Conservation (phyloP, 1,139 yeast genomes). For the Yamadazyma jaroonii region DNA sequence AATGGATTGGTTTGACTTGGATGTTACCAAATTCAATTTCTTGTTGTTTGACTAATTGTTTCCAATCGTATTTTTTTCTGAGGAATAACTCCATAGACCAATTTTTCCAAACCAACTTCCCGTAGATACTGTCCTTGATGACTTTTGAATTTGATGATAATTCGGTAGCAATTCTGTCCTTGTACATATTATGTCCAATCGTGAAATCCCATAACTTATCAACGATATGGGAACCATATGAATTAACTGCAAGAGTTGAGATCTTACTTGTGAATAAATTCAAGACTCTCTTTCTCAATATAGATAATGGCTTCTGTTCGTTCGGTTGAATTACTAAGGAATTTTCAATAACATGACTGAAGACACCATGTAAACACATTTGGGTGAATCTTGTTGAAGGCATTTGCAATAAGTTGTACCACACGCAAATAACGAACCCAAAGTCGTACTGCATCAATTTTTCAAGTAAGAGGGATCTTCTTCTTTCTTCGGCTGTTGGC, state of each 20-base stretch:
- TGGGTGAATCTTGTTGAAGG: conserved; percentile 58
- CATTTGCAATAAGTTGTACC: conserved; percentile 59
- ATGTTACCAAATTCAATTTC: conserved; percentile 46
- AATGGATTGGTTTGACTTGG: conserved; percentile 37
- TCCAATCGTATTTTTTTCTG: conserved; percentile 84
- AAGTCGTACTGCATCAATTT: conserved; percentile 66
- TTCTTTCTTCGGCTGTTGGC: conserved; percentile 90
- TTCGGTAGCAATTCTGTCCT: conserved; percentile 80
- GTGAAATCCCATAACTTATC: conserved; percentile 85
- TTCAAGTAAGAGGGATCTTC: conserved; percentile 72
- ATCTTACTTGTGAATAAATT: conserved; percentile 57
- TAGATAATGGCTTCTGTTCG: conserved; percentile 50
- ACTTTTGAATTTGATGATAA: conserved; percentile 58
- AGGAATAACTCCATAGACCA: conserved; percentile 81
- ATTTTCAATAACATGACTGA: conserved; percentile 78
- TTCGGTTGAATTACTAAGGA: conserved; percentile 39
- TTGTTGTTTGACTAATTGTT: conserved; percentile 64
- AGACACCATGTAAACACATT: conserved; percentile 85
- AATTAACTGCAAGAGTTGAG: conserved; percentile 70
- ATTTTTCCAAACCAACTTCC: conserved; percentile 91
- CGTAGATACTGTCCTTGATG: conserved; percentile 83
- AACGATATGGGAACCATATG: conserved; percentile 88
- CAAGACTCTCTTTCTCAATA: conserved; percentile 65
- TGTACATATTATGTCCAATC: conserved; percentile 72
- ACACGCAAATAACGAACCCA: conserved; percentile 52